Percentiles rank a stretch among this genome's conserved stretches.
Conservation (phyloP, 495 filamentous ascomycete species). For the Tuber indicum region DNA sequence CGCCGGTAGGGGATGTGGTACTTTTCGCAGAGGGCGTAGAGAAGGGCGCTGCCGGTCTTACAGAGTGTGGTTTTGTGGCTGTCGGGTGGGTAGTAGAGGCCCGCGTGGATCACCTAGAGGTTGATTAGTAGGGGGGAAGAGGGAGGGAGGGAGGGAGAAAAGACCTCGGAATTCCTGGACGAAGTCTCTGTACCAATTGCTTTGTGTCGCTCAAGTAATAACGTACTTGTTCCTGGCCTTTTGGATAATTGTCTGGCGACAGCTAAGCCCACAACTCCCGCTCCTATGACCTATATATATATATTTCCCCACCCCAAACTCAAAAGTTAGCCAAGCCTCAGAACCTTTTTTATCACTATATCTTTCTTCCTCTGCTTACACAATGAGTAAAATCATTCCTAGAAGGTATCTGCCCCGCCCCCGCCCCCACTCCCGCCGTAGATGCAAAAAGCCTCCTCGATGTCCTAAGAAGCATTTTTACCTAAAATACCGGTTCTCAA, state of each 20-base stretch:
- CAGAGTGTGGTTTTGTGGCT: constrained; percentile 82
- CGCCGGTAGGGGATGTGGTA: constrained; percentile 63
- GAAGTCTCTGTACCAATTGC: constrained; percentile 83
- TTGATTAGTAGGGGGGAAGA: neutral
- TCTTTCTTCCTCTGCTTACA: constrained; percentile 9
- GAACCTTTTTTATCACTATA: neutral
- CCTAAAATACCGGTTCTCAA: too few species aligned
- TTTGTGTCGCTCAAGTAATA: constrained; percentile 76
- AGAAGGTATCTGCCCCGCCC: neutral
- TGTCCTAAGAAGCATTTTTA: neutral
- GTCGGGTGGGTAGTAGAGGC: constrained; percentile 76
- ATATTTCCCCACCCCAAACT: neutral
- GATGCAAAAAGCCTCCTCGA: neutral
- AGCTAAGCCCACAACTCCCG: constrained; percentile 85
- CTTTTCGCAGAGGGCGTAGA: constrained; percentile 70
- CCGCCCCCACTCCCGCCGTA: neutral
- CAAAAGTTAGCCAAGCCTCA: neutral
- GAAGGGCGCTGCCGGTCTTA: constrained; percentile 62
- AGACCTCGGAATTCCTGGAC: constrained; percentile 81
- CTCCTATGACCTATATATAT: constrained; percentile 66
- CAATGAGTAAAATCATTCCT: constrained; percentile 32
- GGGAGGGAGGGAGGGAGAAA: neutral
- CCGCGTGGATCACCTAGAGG: constrained; percentile 80
- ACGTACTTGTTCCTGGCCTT: constrained; percentile 55
- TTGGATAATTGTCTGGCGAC: constrained; percentile 69